These are phyloP conservation scores for Saccharomyces pastorianus DNA, from an alignment of 1,139 yeast species.

Conservation along the genomic window DNA sequence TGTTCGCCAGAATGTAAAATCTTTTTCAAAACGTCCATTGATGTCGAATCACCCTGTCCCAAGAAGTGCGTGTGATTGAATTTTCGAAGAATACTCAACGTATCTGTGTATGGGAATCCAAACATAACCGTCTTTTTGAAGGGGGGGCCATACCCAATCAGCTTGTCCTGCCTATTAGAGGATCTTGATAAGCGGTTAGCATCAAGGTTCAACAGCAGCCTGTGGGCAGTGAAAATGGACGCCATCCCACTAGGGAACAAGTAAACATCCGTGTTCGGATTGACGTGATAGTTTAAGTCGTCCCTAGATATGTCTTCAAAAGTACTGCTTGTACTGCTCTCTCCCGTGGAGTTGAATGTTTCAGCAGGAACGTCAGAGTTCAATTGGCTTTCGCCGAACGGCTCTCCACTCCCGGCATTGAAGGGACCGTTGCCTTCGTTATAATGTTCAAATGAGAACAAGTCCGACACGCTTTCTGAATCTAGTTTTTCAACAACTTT, in stretches of 20 bases:
- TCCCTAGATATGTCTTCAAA: background rate
- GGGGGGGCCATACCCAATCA: constrained; percentile 24
- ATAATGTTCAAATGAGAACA: background rate
- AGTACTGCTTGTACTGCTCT: background rate
- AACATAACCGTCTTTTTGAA: constrained; percentile 73
- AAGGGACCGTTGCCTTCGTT: background rate
- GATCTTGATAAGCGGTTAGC: constrained; percentile 21
- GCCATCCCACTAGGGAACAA: constrained; percentile 92
- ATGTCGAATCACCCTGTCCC: constrained; percentile 73
- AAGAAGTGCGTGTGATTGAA: constrained; percentile 85
- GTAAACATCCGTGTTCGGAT: constrained; percentile 51
- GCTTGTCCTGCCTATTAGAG: constrained; percentile 2
- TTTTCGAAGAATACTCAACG: constrained; percentile 72
- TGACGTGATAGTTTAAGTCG: background rate
- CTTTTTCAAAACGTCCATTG: constrained; percentile 57
- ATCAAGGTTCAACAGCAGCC: constrained; percentile 43
- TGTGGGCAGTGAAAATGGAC: constrained; percentile 75
- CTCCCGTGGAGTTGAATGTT: constrained; percentile 1
- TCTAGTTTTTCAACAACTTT: constrained; percentile 41
- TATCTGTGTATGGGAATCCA: constrained; percentile 94
- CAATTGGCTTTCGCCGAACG: background rate
- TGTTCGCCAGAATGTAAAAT: constrained; percentile 54
- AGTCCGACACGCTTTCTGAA: background rate
- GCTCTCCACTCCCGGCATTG: background rate
- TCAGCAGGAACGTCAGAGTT: background rate